Evolutionary conservation across 805 yeast species (phyloP).

Genomic region (Candida broadrunensis): DNA sequence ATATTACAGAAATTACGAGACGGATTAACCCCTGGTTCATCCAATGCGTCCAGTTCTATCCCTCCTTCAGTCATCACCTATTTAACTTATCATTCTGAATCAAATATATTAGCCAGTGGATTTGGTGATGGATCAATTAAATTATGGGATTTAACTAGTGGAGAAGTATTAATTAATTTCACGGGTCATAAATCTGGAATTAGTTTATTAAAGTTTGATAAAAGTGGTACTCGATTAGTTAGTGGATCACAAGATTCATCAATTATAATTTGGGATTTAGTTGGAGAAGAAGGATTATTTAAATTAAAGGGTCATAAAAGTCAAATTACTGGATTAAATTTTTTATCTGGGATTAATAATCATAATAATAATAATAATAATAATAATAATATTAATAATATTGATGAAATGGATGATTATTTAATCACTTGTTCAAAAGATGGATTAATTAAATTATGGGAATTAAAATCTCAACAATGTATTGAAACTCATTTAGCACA

Average conservation of each 20-base stretch:
- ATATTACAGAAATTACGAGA: conserved; percentile 54
- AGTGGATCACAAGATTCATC: conserved; percentile 87
- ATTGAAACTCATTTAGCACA: conserved; percentile 94
- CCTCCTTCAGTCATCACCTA: conserved; percentile 66
- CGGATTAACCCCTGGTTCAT: conserved; percentile 69
- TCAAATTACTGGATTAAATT: conserved; percentile 73
- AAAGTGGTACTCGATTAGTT: conserved; percentile 76
- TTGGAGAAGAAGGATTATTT: conserved; percentile 85
- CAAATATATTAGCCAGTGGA: conserved; percentile 82
- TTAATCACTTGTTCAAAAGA: conserved; percentile 80
- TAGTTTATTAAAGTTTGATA: conserved; percentile 67
- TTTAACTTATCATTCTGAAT: conserved; percentile 56
- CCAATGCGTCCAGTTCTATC: conserved; percentile 56
- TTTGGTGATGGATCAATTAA: conserved; percentile 86
- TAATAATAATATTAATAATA: conserved; percentile 54
- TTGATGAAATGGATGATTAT: conserved; percentile 66
- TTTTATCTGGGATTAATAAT: conserved; percentile 33
- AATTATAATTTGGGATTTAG: conserved; percentile 91
- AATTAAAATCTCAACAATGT: conserved; percentile 82
- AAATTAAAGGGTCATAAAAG: conserved; percentile 88
- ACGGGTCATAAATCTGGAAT: conserved; percentile 88
- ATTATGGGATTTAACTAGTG: conserved; percentile 86
- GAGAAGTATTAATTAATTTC: conserved; percentile 73
- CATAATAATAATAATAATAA: conserved; percentile 48
- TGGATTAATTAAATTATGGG: conserved; percentile 93